phyloP scores from a whole-genome alignment of 2,329 filamentous ascomycete species.

The Neopestalotiopsis sp. region DNA sequence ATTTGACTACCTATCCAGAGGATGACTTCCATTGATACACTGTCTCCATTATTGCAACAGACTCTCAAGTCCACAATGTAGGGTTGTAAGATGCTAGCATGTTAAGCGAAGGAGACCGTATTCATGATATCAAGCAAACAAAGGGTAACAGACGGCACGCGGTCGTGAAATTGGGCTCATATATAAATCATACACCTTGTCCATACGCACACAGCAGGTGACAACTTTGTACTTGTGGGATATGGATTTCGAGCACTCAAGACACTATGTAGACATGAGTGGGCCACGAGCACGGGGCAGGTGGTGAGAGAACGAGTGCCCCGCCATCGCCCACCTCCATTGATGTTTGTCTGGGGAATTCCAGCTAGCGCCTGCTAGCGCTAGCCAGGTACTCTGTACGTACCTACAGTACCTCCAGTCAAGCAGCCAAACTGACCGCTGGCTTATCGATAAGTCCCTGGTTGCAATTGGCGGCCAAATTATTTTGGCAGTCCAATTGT shows the following conservation, averaged over 20 bases:
- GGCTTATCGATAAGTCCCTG: conserved; percentile 3
- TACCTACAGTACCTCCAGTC: neutral
- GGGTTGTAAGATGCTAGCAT: no score
- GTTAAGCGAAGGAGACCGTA: no score
- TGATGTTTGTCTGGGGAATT: neutral
- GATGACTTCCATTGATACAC: no score
- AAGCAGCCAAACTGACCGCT: neutral
- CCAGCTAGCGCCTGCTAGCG: neutral
- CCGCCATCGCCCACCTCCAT: neutral
- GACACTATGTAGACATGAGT: neutral
- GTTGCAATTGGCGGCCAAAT: neutral
- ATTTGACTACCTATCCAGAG: no score
- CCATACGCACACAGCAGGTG: no score
- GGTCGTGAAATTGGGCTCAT: no score
- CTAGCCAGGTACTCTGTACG: neutral
- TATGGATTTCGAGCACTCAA: neutral
- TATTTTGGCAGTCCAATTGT: neutral
- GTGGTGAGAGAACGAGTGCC: neutral
- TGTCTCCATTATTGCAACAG: no score
- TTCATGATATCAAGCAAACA: no score
- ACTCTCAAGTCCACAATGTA: no score
- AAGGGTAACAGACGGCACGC: no score
- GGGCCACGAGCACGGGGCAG: neutral
- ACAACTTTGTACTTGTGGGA: neutral
- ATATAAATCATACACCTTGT: no score